Evolutionary conservation across 2,329 filamentous ascomycete species (phyloP).

Genomic region (Harringtonia aguacate): DNA sequence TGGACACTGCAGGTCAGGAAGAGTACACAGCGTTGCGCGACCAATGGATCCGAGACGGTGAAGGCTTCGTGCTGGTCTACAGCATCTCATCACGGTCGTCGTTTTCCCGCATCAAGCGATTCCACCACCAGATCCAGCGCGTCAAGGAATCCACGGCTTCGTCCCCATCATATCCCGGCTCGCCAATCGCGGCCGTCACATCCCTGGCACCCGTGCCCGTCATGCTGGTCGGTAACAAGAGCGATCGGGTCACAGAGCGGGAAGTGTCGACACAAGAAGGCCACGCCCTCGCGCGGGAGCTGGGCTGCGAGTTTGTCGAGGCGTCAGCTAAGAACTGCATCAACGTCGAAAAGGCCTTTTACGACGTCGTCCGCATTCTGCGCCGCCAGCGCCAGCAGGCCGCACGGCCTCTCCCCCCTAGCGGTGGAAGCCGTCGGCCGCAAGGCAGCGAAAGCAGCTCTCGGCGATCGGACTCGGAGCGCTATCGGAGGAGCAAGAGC

Average conservation of each 20-base stretch:
- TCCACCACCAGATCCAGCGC: slow-evolving; percentile 92
- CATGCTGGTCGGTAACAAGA: slow-evolving; percentile 98
- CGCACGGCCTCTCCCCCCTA: slow-evolving; percentile 11
- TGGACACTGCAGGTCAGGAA: slow-evolving; percentile 96
- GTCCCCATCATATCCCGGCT: slow-evolving; percentile 67
- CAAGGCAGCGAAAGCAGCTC: slow-evolving; percentile 8
- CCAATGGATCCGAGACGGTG: slow-evolving; percentile 96
- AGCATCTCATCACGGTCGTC: slow-evolving; percentile 96
- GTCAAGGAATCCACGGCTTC: slow-evolving; percentile 84
- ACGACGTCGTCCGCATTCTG: slow-evolving; percentile 88
- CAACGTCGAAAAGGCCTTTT: slow-evolving; percentile 97
- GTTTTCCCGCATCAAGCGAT: slow-evolving; percentile 87
- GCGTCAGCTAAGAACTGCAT: slow-evolving; percentile 96
- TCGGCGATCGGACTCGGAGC: slow-evolving; percentile 10
- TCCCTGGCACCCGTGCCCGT: slow-evolving; percentile 69
- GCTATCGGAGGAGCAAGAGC: slow-evolving; percentile 11
- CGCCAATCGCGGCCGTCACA: slow-evolving; percentile 51
- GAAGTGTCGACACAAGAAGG: slow-evolving; percentile 97
- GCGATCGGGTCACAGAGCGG: slow-evolving; percentile 88
- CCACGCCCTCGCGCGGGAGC: slow-evolving; percentile 76
- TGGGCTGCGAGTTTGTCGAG: slow-evolving; percentile 94
- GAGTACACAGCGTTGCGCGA: slow-evolving; percentile 95
- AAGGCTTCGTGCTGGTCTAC: slow-evolving; percentile 96
- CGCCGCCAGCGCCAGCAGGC: slow-evolving; percentile 41
- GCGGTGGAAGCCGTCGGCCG: slow-evolving; percentile 9